Conservation (phyloP, 176 grass and related monocot genomes). For the Cenchrus purpureus region DNA sequence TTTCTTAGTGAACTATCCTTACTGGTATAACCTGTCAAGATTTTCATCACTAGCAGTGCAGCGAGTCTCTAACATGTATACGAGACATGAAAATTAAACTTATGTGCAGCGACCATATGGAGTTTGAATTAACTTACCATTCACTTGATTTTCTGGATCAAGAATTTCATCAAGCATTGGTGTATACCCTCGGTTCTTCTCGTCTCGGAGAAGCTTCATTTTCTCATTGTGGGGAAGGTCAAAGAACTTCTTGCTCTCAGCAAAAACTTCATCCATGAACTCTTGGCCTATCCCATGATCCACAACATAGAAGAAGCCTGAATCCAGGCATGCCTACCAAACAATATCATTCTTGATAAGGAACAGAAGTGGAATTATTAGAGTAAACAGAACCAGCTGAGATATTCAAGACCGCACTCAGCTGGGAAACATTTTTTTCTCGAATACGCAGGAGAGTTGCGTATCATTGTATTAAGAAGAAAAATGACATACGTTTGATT, state of each 20-base stretch:
- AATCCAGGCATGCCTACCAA: constrained; percentile 86
- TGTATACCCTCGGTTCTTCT: constrained; percentile 92
- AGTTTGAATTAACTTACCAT: constrained; percentile 52
- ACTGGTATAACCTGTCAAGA: neutral
- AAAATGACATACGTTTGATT: too few relatives aligned
- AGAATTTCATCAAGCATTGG: constrained; percentile 83
- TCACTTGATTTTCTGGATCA: constrained; percentile 90
- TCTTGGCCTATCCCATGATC: constrained; percentile 90
- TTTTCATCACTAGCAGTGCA: constrained; percentile 8
- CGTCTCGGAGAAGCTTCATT: constrained; percentile 78
- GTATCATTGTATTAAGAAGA: too few relatives aligned
- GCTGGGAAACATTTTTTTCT: neutral
- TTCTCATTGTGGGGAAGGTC: constrained; percentile 75
- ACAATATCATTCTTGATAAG: neutral
- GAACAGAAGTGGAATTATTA: neutral
- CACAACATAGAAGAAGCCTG: constrained; percentile 95
- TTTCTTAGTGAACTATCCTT: neutral
- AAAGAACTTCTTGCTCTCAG: constrained; percentile 89
- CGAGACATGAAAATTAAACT: constrained; percentile 4
- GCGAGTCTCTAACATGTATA: neutral
- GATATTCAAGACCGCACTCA: neutral
- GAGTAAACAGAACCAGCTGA: constrained; percentile 5
- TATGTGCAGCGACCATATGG: neutral
- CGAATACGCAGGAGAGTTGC: too few relatives aligned
- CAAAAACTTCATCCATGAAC: constrained; percentile 85